Conservation (phyloP, 306 rosid genomes). For the Cucurbita moschata region DNA sequence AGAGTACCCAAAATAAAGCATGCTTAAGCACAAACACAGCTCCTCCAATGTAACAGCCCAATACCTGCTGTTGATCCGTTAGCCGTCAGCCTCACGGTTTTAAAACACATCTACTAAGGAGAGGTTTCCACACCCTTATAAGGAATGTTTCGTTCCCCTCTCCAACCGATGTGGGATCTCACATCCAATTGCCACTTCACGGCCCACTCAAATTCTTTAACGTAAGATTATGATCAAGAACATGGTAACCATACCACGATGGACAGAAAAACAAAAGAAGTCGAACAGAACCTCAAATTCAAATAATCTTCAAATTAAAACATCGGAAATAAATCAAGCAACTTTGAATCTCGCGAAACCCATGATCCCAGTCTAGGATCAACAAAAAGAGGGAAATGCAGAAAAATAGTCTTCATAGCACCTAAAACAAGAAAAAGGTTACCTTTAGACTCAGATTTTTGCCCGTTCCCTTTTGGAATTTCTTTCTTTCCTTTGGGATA, state of each 20-base stretch:
- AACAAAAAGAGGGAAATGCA: not conserved
- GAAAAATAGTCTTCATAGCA: not conserved
- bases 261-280: not conserved
- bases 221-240: not conserved
- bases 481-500: conserved; percentile 87
- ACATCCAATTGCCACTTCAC: not conserved
- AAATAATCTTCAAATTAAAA: not conserved
- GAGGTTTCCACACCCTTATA: no score
- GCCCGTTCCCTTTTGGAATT: conserved; percentile 50
- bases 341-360: not conserved
- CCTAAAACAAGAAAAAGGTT: not conserved
- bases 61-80: no score
- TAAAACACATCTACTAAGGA: no score
- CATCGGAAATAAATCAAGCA: not conserved
- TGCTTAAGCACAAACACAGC: not conserved
- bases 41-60: not conserved
- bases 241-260: not conserved
- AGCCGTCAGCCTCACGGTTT: no score
- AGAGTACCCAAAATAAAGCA: not conserved
- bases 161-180: no score
- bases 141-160: no score
- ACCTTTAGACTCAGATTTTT: conserved; percentile 79
- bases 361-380: not conserved
- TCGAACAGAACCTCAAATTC: not conserved
- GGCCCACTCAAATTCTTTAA: not conserved